These are phyloP conservation scores for Endocarpon pusillum DNA, from an alignment of 495 filamentous ascomycete genomes.

Conservation along the genomic window DNA sequence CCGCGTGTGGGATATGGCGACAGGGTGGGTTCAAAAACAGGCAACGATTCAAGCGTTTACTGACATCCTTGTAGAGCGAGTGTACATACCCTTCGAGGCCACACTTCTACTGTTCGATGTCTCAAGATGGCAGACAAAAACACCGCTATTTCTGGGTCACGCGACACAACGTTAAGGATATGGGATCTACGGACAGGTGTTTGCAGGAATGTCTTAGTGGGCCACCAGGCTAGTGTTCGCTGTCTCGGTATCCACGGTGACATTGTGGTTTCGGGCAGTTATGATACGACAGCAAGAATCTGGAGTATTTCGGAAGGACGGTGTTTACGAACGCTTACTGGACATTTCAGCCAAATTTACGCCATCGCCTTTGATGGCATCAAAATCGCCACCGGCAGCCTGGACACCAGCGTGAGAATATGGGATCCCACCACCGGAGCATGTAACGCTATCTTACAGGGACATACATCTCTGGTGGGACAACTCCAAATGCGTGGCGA, in stretches of 20 bases:
- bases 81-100: slow-evolving; percentile 74
- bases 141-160: slow-evolving; percentile 88
- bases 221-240: slow-evolving; percentile 90
- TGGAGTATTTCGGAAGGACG: slow-evolving; percentile 93
- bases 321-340: slow-evolving; percentile 75
- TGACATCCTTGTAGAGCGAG: slow-evolving; percentile 31
- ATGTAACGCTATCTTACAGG: slow-evolving; percentile 84
- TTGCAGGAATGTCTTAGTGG: slow-evolving; percentile 81
- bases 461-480: slow-evolving; percentile 92
- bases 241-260: slow-evolving; percentile 94
- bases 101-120: slow-evolving; percentile 92
- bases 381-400: slow-evolving; percentile 85
- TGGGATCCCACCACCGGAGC: slow-evolving; percentile 86
- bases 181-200: slow-evolving; percentile 84
- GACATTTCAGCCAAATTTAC: slow-evolving; percentile 98
- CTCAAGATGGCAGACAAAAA: slow-evolving; percentile 91
- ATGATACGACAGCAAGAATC: slow-evolving; percentile 89
- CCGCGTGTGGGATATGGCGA: slow-evolving; percentile 90
- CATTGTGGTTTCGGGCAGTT: slow-evolving; percentile 87
- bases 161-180: slow-evolving; percentile 84
- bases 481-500: slow-evolving; percentile 89
- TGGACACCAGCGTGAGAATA: slow-evolving; percentile 92
- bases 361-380: slow-evolving; percentile 92
- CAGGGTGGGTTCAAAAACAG: slow-evolving; percentile 47
- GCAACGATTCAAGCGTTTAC: slow-evolving; percentile 3